A percentile compares a stretch with the other conserved stretches of the same genome.
phyloP scores from a whole-genome alignment of 108 stramenopile genomes.

The Mediolabrus comicus region DNA sequence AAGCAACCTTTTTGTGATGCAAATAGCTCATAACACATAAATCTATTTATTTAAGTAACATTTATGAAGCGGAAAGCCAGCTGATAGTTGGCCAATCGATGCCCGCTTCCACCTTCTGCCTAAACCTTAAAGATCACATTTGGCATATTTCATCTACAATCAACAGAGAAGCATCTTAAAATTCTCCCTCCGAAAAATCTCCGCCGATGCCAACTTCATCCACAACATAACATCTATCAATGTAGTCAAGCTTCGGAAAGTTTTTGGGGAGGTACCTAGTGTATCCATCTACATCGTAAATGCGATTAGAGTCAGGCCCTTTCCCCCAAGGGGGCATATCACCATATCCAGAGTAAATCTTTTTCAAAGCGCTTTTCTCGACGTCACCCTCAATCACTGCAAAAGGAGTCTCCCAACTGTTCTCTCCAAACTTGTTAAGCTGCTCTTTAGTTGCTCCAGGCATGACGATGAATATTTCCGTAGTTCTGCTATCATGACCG shows the following conservation, averaged over 20 bases:
- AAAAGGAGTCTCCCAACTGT: constrained; percentile 30
- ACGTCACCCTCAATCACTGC: neutral
- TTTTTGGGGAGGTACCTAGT: constrained; percentile 18
- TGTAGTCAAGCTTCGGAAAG: constrained; percentile 39
- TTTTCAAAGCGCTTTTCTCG: neutral
- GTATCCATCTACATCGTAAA: constrained; percentile 39
- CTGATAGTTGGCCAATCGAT: neutral
- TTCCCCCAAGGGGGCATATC: constrained; percentile 26
- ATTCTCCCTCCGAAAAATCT: neutral
- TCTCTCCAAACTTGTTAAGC: constrained; percentile 22
- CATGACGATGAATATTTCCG: constrained; percentile 40
- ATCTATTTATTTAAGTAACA: neutral
- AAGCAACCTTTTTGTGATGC: neutral
- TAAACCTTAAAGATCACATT: neutral
- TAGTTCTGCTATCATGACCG: constrained; percentile 20
- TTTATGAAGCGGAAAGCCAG: neutral
- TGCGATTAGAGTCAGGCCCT: constrained; percentile 21
- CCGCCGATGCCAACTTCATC: neutral
- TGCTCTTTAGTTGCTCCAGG: constrained; percentile 16
- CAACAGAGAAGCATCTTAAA: too few species aligned
- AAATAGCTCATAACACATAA: too few species aligned
- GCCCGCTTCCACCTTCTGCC: neutral
- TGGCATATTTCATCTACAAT: neutral
- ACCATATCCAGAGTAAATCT: constrained; percentile 21
- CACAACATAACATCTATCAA: constrained; percentile 20